These are phyloP conservation scores for Anaeromyces robustus DNA, from an alignment of 192 early-diverging fungal genomes.

Conservation along the genomic window DNA sequence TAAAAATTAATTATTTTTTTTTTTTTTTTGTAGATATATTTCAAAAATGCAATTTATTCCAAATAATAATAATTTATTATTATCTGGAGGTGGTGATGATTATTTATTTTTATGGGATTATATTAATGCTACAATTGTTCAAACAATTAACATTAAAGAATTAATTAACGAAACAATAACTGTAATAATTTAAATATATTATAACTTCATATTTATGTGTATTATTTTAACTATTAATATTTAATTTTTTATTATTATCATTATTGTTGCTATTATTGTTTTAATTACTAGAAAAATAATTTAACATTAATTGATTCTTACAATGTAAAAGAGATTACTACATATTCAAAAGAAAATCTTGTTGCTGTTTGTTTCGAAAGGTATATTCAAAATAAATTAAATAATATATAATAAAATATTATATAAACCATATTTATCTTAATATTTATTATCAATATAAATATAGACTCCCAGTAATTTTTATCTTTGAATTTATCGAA, in stretches of 20 bases:
- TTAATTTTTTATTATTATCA: too few relatives aligned
- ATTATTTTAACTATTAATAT: too few relatives aligned
- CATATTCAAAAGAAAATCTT: neutral
- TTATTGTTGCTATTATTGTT: too few relatives aligned
- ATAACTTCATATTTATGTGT: too few relatives aligned
- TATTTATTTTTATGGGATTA: neutral
- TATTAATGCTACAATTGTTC: neutral
- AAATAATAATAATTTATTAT: neutral
- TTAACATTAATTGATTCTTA: neutral
- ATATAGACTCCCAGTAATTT: neutral
- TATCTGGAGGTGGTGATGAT: neutral
- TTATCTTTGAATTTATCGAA: neutral
- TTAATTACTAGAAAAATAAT: too few relatives aligned
- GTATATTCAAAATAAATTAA: neutral
- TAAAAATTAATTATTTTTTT: too few relatives aligned
- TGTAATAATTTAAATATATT: neutral
- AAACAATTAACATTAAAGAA: neutral
- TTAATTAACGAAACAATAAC: neutral
- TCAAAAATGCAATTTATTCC: neutral
- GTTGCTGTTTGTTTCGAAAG: neutral
- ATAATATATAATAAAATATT: neutral
- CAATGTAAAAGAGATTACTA: neutral
- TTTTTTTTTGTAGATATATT: neutral
- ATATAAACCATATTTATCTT: too few relatives aligned
- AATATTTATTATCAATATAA: too few relatives aligned